Evolutionary conservation across 2,329 filamentous ascomycete species (phyloP), one percentile per base, ranked within the genome.

Genomic region (Fusarium sp.): DNA sequence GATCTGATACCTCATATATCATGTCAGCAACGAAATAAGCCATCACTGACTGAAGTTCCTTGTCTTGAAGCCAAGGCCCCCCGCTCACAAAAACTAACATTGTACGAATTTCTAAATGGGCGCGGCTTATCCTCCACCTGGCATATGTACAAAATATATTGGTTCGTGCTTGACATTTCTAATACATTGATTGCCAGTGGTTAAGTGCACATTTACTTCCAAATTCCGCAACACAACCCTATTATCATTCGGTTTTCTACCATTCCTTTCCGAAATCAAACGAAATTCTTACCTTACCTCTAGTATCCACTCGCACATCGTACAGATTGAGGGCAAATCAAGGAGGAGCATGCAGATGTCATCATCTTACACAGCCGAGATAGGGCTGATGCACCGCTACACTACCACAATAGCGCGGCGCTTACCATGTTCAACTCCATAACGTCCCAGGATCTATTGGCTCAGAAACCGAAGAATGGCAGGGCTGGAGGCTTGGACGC

Each of bases 361-460:
- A 57, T 30, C 44, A 34, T 50, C 51, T 41, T 24, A 24, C 28
- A 51, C 34, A 14, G 41, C 24, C 42, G 8, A 30, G 30, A 42
- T 51, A 68, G 56, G 61, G 66, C 70, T 74, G 66, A 67, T 52
- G 38, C 20, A 26, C 28, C 15, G n/a, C 44, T 26, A 52, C 41
- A 24, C 26, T 58, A 22, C 56, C 28, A n/a, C 38, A 12, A 51
- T 65, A 58, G 30, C 22, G 50, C 24, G 18, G 32, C 17, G 38
- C 44, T 54, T 63, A 14, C 22, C 26, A 15, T 38, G n/a, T 41
- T 30, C 22, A 58, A 30, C 36, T 36, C 20, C 39, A 30, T 34
- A 57, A 30, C 26, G n/a, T 38, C 24, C 10, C 18, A 11, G 5
- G 7, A 12, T 41, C 15, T 6, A 56, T 74, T 74, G 56, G 56